Percentiles rank a stretch among this genome's conserved stretches.
Evolutionary conservation across 306 rosid species (phyloP).

Genomic region (Malus sylvestris): DNA sequence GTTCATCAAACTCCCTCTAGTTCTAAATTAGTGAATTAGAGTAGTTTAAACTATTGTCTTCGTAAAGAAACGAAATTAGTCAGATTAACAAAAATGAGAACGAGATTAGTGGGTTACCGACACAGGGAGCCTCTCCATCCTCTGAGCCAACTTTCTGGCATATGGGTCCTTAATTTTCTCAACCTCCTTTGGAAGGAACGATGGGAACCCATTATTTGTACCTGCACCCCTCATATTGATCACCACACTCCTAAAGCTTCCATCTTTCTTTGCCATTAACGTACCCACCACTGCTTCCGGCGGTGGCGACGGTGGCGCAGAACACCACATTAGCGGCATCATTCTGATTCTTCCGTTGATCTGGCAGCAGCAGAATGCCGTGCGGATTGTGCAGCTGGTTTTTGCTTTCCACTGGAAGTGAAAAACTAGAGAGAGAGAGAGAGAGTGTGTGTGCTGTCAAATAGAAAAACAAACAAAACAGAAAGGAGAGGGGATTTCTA

Average conservation of each 20-base stretch:
- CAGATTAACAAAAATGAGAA: neutral
- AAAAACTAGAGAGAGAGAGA: too few relatives aligned
- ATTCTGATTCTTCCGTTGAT: neutral
- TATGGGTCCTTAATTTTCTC: conserved; percentile 54
- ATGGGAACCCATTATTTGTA: conserved; percentile 31
- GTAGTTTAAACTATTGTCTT: too few relatives aligned
- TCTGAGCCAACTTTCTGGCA: conserved; percentile 59
- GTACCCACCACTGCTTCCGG: neutral
- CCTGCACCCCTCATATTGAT: neutral
- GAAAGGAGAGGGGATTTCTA: neutral
- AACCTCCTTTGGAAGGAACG: conserved; percentile 71
- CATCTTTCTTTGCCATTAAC: conserved; percentile 13
- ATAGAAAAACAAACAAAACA: too few relatives aligned
- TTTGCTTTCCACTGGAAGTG: neutral
- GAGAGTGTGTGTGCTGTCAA: neutral
- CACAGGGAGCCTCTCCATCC: conserved; percentile 76
- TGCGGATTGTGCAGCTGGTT: neutral
- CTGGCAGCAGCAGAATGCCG: neutral
- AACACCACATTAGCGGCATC: conserved; percentile 4
- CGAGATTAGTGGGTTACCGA: conserved; percentile 19
- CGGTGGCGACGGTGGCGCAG: neutral
- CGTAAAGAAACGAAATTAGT: neutral
- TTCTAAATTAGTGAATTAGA: too few relatives aligned
- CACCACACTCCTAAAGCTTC: conserved; percentile 6
- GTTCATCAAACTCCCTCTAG: too few relatives aligned